Evolutionary conservation across 352 stramenopile species (phyloP).

Genomic region (Aphanomyces invadans): DNA sequence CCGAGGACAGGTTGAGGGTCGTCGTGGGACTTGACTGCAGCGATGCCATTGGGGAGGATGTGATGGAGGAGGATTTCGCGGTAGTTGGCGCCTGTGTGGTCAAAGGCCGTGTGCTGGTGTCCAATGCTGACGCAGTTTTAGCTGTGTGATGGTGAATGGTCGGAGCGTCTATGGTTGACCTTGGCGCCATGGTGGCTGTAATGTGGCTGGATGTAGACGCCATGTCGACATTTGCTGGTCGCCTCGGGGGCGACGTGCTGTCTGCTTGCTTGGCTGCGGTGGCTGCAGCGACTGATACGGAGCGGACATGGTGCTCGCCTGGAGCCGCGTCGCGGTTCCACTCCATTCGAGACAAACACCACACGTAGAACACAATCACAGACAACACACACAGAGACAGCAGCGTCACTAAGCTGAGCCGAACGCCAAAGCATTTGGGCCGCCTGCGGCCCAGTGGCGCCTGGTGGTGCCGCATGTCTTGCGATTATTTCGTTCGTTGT

Average conservation of each 20-base stretch:
- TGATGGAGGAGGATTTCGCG: background rate
- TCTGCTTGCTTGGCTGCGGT: background rate
- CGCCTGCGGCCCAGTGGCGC: background rate
- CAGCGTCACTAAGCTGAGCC: background rate
- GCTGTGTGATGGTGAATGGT: background rate
- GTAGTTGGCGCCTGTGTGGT: no score
- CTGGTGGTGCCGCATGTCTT: background rate
- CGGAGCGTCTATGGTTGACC: background rate
- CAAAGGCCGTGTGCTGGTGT: background rate
- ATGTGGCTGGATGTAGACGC: background rate
- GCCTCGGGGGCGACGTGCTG: background rate
- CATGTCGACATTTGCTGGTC: no score
- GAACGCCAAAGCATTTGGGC: background rate
- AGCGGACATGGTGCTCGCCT: background rate
- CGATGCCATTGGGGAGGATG: no score
- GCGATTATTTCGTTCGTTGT: background rate
- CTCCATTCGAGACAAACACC: background rate
- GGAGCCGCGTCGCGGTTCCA: background rate
- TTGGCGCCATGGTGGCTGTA: background rate
- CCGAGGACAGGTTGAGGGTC: no score
- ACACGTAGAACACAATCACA: conserved; percentile 4
- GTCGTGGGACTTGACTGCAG: no score
- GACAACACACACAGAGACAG: background rate
- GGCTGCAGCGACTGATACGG: background rate
- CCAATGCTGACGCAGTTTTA: no score